A percentile compares a stretch with the other conserved stretches of the same genome.
phyloP scores from a whole-genome alignment of 805 yeast species.

The Ogataea haglerorum region DNA sequence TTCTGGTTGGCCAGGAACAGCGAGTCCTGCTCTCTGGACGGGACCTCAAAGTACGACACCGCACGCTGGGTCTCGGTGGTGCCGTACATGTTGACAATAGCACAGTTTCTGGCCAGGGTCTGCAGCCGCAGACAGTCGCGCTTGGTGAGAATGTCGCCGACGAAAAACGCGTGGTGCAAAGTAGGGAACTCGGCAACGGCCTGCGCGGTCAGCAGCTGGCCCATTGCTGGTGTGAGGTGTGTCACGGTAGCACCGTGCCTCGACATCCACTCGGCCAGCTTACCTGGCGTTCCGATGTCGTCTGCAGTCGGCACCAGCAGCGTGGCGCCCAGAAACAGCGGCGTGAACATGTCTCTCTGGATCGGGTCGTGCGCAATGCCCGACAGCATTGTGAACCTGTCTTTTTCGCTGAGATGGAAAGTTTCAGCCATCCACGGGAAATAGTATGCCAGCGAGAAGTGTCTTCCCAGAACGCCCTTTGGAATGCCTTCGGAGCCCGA shows the following conservation, averaged over 20 bases:
- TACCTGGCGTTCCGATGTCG: constrained; percentile 98
- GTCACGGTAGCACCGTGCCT: constrained; percentile 90
- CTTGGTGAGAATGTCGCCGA: constrained; percentile 95
- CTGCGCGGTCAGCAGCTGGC: constrained; percentile 93
- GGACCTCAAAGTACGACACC: constrained; percentile 89
- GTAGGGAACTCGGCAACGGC: constrained; percentile 83
- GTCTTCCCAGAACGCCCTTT: constrained; percentile 98
- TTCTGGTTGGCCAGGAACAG: constrained; percentile 77
- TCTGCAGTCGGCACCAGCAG: constrained; percentile 91
- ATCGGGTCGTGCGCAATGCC: constrained; percentile 99
- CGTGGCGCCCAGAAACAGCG: constrained; percentile 92
- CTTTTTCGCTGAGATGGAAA: constrained; percentile 72
- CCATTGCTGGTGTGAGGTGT: constrained; percentile 99
- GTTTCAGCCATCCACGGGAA: constrained; percentile 98
- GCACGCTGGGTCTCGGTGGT: constrained; percentile 99
- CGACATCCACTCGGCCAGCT: constrained; percentile 96
- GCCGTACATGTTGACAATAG: constrained; percentile 97
- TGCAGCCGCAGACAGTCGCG: constrained; percentile 94
- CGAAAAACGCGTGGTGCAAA: constrained; percentile 95
- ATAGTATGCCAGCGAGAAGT: constrained; percentile 92
- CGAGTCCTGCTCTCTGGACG: constrained; percentile 65
- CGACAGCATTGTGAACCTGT: constrained; percentile 93
- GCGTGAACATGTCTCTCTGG: constrained; percentile 98
- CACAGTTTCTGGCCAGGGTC: constrained; percentile 83
- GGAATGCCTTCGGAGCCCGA: constrained; percentile 99